Evolutionary conservation across 2,329 filamentous ascomycete species (phyloP).

Genomic region (Macroventuria anomochaeta): DNA sequence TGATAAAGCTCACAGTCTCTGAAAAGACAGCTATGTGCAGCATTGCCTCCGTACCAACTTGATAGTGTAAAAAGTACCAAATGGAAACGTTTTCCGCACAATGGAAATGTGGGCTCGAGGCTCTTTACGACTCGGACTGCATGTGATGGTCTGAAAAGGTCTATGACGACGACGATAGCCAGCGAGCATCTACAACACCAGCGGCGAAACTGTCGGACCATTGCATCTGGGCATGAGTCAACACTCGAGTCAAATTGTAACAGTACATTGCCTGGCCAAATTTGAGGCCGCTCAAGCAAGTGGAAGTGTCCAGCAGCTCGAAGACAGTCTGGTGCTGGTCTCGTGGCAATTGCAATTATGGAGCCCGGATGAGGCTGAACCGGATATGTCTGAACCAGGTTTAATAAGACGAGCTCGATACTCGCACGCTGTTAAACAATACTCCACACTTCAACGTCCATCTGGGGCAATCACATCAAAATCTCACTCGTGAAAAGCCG

Average conservation of each 20-base stretch:
- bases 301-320: background rate
- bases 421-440: background rate
- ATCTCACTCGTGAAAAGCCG: conserved; percentile 33
- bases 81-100: conserved; percentile 14
- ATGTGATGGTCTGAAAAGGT: conserved; percentile 29
- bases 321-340: background rate
- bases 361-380: background rate
- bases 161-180: conserved; percentile 36
- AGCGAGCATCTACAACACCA: conserved; percentile 25
- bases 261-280: background rate
- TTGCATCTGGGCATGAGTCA: conserved; percentile 3
- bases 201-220: conserved; percentile 20
- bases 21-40: no score
- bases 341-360: conserved; percentile 4
- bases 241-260: conserved; percentile 11
- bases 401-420: background rate
- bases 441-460: conserved; percentile 5
- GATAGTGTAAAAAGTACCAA: background rate
- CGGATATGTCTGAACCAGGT: background rate
- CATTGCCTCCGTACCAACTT: no score
- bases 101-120: background rate
- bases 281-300: background rate
- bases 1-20: no score
- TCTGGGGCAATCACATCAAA: conserved; percentile 16
- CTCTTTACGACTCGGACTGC: background rate